A percentile compares a stretch with the other conserved stretches of the same genome.
Conservation (phyloP, 2,329 filamentous ascomycete species). For the Mariannaea sp. region DNA sequence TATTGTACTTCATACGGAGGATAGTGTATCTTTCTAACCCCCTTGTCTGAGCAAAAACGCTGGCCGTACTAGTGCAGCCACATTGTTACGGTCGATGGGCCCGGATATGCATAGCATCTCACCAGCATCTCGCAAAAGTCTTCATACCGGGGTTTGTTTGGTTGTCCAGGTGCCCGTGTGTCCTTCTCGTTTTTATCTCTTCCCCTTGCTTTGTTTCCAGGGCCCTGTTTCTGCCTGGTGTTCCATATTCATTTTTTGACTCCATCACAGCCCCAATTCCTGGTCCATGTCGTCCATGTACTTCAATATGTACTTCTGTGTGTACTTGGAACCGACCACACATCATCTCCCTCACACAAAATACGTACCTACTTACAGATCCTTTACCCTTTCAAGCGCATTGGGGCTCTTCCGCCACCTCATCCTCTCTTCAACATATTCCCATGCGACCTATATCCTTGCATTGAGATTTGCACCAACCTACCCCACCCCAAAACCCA, state of each 20-base stretch:
- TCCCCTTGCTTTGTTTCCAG: constrained; percentile 12
- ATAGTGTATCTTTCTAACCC: constrained; percentile 23
- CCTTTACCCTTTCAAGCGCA: constrained; percentile 31
- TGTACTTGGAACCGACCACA: constrained; percentile 16
- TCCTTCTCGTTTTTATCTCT: neutral
- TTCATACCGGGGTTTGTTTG: constrained; percentile 25
- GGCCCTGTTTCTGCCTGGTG: constrained; percentile 14
- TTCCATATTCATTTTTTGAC: constrained; percentile 24
- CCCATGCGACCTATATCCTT: constrained; percentile 19
- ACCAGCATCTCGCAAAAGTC: constrained; percentile 31
- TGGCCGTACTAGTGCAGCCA: constrained; percentile 42
- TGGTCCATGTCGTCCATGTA: constrained; percentile 18
- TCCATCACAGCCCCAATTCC: constrained; percentile 19
- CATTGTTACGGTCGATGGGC: constrained; percentile 35
- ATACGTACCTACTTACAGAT: constrained; percentile 28
- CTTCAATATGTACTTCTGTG: too few relatives aligned
- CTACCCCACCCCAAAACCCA: constrained; percentile 6
- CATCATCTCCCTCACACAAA: neutral
- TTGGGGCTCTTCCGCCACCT: constrained; percentile 16
- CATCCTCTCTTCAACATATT: constrained; percentile 19
- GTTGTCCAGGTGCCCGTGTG: constrained; percentile 17
- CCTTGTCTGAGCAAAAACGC: constrained; percentile 26
- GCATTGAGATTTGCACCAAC: constrained; percentile 18
- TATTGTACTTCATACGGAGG: neutral
- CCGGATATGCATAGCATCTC: constrained; percentile 40